Evolutionary conservation across 2,329 filamentous ascomycete genomes (phyloP).

Genomic region (Fusarium pseudograminearum): DNA sequence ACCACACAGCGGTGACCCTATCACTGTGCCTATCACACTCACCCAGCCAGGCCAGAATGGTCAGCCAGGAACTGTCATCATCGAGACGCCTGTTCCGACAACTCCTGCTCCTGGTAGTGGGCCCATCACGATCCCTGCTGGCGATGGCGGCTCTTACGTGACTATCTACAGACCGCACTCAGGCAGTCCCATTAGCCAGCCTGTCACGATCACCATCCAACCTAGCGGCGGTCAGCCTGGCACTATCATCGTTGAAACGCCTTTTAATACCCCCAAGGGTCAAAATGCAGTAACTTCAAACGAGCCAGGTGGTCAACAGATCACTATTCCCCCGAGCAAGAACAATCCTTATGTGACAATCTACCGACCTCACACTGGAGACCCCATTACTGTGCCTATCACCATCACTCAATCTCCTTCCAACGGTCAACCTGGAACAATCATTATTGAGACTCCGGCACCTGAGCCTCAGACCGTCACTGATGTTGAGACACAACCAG

Average conservation of each 20-base stretch:
- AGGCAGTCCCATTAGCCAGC: slow-evolving; percentile 15
- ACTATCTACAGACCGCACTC: slow-evolving; percentile 32
- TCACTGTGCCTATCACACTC: slow-evolving; percentile 32
- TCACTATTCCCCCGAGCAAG: slow-evolving; percentile 33
- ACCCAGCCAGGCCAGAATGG: slow-evolving; percentile 26
- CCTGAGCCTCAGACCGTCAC: slow-evolving; percentile 14
- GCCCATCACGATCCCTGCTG: slow-evolving; percentile 28
- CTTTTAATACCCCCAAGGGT: slow-evolving; percentile 26
- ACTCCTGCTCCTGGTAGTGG: slow-evolving; percentile 20
- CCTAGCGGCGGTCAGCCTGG: slow-evolving; percentile 19
- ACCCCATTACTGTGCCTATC: slow-evolving; percentile 33
- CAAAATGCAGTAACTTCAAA: slow-evolving; percentile 22
- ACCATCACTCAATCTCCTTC: slow-evolving; percentile 33
- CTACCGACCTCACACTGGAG: slow-evolving; percentile 29
- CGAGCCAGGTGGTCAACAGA: slow-evolving; percentile 7
- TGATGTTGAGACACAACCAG: slow-evolving; percentile 5
- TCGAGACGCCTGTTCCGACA: slow-evolving; percentile 29
- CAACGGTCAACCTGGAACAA: slow-evolving; percentile 33
- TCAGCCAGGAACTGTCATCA: slow-evolving; percentile 31
- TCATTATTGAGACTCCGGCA: slow-evolving; percentile 34
- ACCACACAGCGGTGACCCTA: slow-evolving; percentile 35
- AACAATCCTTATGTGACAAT: slow-evolving; percentile 35
- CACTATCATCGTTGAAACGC: slow-evolving; percentile 35
- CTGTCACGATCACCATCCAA: slow-evolving; percentile 22
- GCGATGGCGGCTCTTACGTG: slow-evolving; percentile 17